Base-by-base conservation (phyloP, 2,329 filamentous ascomycete genomes). In the Thermothelomyces thermophilus region DNA sequence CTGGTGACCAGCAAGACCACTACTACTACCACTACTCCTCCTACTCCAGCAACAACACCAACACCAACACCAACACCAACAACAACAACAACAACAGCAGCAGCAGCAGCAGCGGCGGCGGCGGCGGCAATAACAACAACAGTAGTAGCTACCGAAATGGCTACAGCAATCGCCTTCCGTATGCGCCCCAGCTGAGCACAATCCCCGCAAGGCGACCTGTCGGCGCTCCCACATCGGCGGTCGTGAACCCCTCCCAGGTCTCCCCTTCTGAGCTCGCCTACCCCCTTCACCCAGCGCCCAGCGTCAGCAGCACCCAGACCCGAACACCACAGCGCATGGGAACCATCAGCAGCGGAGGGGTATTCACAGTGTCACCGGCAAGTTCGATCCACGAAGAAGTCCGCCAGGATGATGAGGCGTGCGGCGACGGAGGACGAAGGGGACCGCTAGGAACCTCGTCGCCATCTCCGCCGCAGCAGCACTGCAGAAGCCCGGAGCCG, bases 311-410 rank as follows among this genome's bases (percentile, higher is more conserved):
- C 22, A 33, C 20, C 1, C 37, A 36, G 4, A 41, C 35, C 17
- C 35, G 26, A 24, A 43, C 33, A 9, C 52, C 50, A 9, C 52
- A 52, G 33, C 53, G 50, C 47, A 49, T 49, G 46, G 56, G 50
- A 33, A 54, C 56, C 5, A 41, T 56, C 16, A 54, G 40, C 47
- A 51, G 47, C 26, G 52, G 50, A 2, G 52, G 46, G 2, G 33
- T 48, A 13, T 48, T 53, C n/a, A 51, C 52, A 3, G 53, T 60
- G 24, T 60, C 58, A 2, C 58, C 58, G 1, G 55, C 58, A 2
- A 60, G 58, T 34, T 60, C 58, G 14, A 54, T 56, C 20, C 58
- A 54, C 26, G 51, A 47, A 14, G 52, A 46, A 24, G 39, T 41
- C n/a, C 48, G 42, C 2, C 48, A 44, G 13, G 22, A 41, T 24